A percentile compares a stretch with the other conserved stretches of the same genome.
Evolutionary conservation across 2,329 filamentous ascomycete genomes (phyloP).

Genomic region (Triangularia setosa): DNA sequence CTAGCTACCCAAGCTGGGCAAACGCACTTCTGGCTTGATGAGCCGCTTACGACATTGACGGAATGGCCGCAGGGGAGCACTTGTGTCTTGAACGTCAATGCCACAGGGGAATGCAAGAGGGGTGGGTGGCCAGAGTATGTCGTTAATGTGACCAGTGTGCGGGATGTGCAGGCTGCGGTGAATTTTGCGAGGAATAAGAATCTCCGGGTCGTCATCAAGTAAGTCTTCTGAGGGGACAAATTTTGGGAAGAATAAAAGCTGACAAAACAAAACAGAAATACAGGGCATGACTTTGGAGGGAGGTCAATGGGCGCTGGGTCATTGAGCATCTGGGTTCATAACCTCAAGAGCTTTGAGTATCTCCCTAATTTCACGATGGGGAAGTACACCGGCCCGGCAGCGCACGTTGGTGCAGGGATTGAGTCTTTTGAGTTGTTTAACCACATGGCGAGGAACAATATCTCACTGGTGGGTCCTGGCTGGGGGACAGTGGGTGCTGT

Average conservation of each 20-base stretch:
- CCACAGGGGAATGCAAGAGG: slow-evolving; percentile 30
- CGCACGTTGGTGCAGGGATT: slow-evolving; percentile 46
- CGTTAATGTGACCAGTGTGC: slow-evolving; percentile 34
- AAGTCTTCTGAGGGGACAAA: not conserved
- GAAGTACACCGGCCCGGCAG: slow-evolving; percentile 42
- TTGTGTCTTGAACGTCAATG: slow-evolving; percentile 24
- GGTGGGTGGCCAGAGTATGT: slow-evolving; percentile 35
- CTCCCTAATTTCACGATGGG: slow-evolving; percentile 29
- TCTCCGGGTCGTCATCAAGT: slow-evolving; percentile 44
- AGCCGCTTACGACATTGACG: slow-evolving; percentile 30
- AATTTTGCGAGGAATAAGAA: slow-evolving; percentile 40
- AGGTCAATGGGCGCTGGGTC: slow-evolving; percentile 56
- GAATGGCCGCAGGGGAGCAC: slow-evolving; percentile 33
- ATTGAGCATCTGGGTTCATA: slow-evolving; percentile 51
- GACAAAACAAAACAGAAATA: slow-evolving; percentile 34
- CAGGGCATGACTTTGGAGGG: slow-evolving; percentile 53
- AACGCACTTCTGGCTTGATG: slow-evolving; percentile 30
- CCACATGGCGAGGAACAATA: slow-evolving; percentile 31
- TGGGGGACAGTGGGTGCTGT: slow-evolving; percentile 37
- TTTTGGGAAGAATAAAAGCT: not conserved
- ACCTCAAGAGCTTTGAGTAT: slow-evolving; percentile 42
- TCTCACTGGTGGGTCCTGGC: slow-evolving; percentile 32
- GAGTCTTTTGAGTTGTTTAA: slow-evolving; percentile 31
- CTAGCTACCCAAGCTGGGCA: slow-evolving; percentile 29
- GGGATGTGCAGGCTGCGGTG: slow-evolving; percentile 34